Conservation (phyloP, 139 green algal species). For the Coelastrella sp. region DNA sequence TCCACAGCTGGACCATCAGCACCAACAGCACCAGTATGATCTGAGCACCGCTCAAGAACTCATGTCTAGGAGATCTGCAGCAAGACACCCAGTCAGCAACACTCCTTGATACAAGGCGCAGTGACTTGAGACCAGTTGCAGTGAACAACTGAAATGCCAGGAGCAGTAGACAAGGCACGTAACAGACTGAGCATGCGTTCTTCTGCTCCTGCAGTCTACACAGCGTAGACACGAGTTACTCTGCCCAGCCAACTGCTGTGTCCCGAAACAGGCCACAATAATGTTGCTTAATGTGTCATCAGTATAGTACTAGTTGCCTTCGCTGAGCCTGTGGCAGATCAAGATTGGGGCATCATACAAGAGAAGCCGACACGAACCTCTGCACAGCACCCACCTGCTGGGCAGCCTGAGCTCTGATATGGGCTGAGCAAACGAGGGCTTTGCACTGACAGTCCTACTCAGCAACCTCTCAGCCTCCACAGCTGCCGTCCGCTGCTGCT, state of each 20-base stretch:
- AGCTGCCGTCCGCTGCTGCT: background rate
- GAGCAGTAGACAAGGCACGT: too few species aligned
- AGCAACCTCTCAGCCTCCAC: background rate
- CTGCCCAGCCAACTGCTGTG: too few species aligned
- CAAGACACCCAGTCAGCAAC: background rate
- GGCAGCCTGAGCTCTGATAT: background rate
- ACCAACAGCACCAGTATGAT: slow-evolving; percentile 41
- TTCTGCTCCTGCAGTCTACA: too few species aligned
- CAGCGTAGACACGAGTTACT: too few species aligned
- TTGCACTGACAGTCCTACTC: slow-evolving; percentile 29
- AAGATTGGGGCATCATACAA: background rate
- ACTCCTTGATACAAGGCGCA: background rate
- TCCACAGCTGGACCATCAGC: slow-evolving; percentile 35
- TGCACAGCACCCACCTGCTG: background rate
- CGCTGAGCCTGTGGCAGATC: background rate
- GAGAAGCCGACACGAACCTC: background rate
- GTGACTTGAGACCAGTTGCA: background rate
- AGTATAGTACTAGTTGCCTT: too few species aligned
- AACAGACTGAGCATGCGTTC: too few species aligned
- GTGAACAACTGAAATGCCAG: background rate
- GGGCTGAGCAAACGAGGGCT: slow-evolving; percentile 39
- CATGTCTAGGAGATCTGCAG: background rate
- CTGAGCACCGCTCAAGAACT: slow-evolving; percentile 12
- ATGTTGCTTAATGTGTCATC: too few species aligned
- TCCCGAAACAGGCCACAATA: too few species aligned